These are phyloP conservation scores for Onygenales sp. DNA, from an alignment of 2,329 filamentous ascomycete genomes.

Conservation along the genomic window DNA sequence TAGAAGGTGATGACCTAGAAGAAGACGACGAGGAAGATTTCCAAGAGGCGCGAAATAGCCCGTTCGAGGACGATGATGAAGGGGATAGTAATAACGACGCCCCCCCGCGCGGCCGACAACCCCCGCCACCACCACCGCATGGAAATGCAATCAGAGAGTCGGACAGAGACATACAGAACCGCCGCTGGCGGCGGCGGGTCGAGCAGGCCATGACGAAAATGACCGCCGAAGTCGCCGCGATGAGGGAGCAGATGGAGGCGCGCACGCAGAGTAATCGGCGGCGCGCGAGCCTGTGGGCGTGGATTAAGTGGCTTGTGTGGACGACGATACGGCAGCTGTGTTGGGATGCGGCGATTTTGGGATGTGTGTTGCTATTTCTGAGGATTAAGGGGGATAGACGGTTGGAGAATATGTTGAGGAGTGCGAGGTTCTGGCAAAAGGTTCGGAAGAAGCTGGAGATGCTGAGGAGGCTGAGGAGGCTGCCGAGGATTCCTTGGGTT, in stretches of 20 bases:
- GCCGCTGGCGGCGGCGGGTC: conserved; percentile 69
- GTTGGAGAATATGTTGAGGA: conserved; percentile 28
- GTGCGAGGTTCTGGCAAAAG: conserved; percentile 19
- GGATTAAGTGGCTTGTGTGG: conserved; percentile 64
- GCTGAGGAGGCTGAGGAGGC: conserved; percentile 17
- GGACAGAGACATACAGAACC: conserved; percentile 25
- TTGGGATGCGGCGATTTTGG: conserved; percentile 53
- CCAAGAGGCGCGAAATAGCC: conserved; percentile 12
- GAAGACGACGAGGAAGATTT: conserved; percentile 26
- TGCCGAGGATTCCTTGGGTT: conserved; percentile 17
- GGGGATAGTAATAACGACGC: neutral
- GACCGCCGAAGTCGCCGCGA: conserved; percentile 82
- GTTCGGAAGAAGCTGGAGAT: conserved; percentile 24
- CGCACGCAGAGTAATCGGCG: conserved; percentile 62
- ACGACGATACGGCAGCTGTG: conserved; percentile 61
- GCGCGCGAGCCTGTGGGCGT: conserved; percentile 56
- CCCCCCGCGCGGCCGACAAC: too few species aligned
- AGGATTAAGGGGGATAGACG: conserved; percentile 32
- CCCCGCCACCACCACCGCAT: too few species aligned
- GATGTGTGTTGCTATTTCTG: conserved; percentile 31
- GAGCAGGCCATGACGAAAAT: conserved; percentile 80
- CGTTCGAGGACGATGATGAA: conserved; percentile 10
- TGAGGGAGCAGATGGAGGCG: conserved; percentile 80
- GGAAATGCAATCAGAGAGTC: conserved; percentile 21
- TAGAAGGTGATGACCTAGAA: conserved; percentile 24